Percentiles rank a stretch among this genome's conserved stretches.
These are phyloP conservation scores for Dicorynia guianensis DNA, from an alignment of 306 rosid genomes.

Conservation along the genomic window DNA sequence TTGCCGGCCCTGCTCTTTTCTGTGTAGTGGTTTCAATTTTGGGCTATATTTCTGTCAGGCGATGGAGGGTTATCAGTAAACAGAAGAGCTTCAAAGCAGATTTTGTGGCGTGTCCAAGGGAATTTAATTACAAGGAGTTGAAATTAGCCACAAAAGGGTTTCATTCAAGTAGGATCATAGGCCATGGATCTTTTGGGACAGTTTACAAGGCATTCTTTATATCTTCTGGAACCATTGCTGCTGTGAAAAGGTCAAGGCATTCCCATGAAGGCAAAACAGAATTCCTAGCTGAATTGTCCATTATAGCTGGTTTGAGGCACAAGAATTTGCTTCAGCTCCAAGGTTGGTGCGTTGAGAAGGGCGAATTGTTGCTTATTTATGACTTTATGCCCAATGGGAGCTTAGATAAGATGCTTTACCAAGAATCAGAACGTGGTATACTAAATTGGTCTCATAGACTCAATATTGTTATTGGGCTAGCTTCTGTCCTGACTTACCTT, in stretches of 20 bases:
- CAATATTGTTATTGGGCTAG: slow-evolving; percentile 44
- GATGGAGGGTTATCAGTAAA: background rate
- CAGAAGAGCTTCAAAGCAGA: slow-evolving; percentile 16
- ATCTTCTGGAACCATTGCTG: background rate
- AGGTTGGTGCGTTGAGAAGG: slow-evolving; percentile 30
- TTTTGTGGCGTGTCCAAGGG: slow-evolving; percentile 2
- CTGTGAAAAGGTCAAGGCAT: background rate
- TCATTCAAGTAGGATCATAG: slow-evolving; percentile 8
- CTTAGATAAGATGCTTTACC: slow-evolving; percentile 44
- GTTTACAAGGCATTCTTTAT: slow-evolving; percentile 10
- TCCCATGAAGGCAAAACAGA: slow-evolving; percentile 16
- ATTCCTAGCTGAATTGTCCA: background rate
- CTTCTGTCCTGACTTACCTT: slow-evolving; percentile 56
- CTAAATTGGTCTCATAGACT: slow-evolving; percentile 43
- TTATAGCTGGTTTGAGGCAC: slow-evolving; percentile 22
- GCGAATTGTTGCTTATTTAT: slow-evolving; percentile 54
- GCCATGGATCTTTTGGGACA: slow-evolving; percentile 2
- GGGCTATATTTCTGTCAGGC: background rate
- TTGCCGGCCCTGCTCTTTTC: background rate
- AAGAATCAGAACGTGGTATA: slow-evolving; percentile 25
- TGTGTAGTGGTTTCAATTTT: background rate
- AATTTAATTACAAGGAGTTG: background rate
- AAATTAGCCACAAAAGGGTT: slow-evolving; percentile 25
- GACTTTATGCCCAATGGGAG: slow-evolving; percentile 58
- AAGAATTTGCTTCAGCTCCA: slow-evolving; percentile 20